Evolutionary conservation across 495 filamentous ascomycete genomes (phyloP).

Genomic region (Pyronema omphalodes): DNA sequence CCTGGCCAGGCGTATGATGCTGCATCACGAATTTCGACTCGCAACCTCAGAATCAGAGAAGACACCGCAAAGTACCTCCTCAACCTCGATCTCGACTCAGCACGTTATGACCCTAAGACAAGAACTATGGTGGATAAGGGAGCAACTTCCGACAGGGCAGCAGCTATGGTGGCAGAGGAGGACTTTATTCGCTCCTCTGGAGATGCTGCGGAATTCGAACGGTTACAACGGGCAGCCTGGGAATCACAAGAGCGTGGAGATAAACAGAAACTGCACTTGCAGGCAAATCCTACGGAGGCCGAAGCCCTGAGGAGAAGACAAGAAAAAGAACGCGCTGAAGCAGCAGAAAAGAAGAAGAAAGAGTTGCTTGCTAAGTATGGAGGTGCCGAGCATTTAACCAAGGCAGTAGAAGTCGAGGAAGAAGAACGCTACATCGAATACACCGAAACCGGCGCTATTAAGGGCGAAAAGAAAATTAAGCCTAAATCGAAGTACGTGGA

Average conservation of each 20-base stretch:
- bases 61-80: conserved; percentile 97
- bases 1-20: conserved; percentile 60
- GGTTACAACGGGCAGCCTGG: conserved; percentile 79
- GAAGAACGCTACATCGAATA: conserved; percentile 89
- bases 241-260: conserved; percentile 70
- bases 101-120: conserved; percentile 96
- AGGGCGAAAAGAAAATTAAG: conserved; percentile 57
- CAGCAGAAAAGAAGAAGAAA: conserved; percentile 47
- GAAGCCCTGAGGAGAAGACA: conserved; percentile 68
- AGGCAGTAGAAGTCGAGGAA: conserved; percentile 41
- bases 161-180: conserved; percentile 81
- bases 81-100: conserved; percentile 86
- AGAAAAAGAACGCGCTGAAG: conserved; percentile 47
- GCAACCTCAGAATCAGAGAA: conserved; percentile 79
- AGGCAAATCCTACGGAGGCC: conserved; percentile 90
- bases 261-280: conserved; percentile 62
- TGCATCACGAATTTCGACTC: conserved; percentile 36
- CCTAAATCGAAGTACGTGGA: conserved; percentile 81
- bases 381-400: conserved; percentile 44
- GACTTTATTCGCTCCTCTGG: conserved; percentile 80
- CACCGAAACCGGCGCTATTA: conserved; percentile 72
- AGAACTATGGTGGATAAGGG: conserved; percentile 83
- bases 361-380: conserved; percentile 73
- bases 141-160: conserved; percentile 63
- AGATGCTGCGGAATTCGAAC: conserved; percentile 88